Base-by-base conservation (phyloP, 1,284 basidiomycete species). In the Wallemia ichthyophaga region DNA sequence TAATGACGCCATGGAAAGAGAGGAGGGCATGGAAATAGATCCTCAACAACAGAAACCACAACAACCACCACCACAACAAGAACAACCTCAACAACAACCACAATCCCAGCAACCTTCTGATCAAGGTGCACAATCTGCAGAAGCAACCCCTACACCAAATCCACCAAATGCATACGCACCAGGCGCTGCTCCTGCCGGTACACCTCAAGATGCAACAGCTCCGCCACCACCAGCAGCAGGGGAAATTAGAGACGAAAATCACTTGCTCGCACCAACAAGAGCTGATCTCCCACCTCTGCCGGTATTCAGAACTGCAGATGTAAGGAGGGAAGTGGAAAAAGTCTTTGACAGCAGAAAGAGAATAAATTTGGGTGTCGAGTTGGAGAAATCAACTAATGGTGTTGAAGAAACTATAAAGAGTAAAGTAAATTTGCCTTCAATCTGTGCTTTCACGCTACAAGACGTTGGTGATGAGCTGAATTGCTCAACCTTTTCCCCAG, bases 381-480 rank as follows among this genome's bases (percentile, higher is more conserved):
- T 61, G 28, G 64, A 62, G 17, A 62, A 32, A 0, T 62, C 63
- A 23, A 63, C 60, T 9, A 64, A 60, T 28, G 62, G 61, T n/a
- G 58, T 81, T 68, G 77, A 74, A 2, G 72, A 71, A 55, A 68
- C 75, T 27, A 69, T 71, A 78, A 61, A 74, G 79, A 1, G 75
- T 78, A 27, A 80, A 78, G 33, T 69, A 11, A 56, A 15, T 7
- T 27, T 91, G 60, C 89, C 91, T 1, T 92, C 87, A 65, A 80
- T 94, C 58, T 91, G 89, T 63, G 81, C 85, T 1, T 94, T 92
- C 68, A 94, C 89, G 1, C 68, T 95, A 27, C 86, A 92, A 67
- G 87, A 95, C 66, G 80, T 83, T 3, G 80, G 81, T 31, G 88
- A 94, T 72, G 83, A 84, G 86, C 91, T 83, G 17, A 85, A 89